phyloP scores from a whole-genome alignment of 768 basidiomycete genomes.

The Pleurotus giganteus region DNA sequence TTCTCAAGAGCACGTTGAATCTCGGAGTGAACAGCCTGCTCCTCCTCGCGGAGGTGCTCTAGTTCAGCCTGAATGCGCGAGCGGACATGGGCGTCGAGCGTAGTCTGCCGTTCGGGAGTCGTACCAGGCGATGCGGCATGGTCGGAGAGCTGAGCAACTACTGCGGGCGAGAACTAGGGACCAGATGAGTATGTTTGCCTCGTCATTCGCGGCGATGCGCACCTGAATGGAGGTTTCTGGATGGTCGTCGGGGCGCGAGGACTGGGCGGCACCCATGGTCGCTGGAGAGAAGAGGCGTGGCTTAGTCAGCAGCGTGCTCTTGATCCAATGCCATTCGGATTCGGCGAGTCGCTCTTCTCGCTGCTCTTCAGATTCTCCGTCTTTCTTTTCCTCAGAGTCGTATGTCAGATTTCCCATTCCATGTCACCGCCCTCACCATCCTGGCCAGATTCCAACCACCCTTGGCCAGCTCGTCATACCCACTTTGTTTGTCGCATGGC shows the following conservation, averaged over 20 bases:
- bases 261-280: slow-evolving; percentile 5
- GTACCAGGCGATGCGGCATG: slow-evolving; percentile 55
- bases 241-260: not conserved
- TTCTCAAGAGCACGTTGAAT: slow-evolving; percentile 81
- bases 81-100: slow-evolving; percentile 72
- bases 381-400: slow-evolving; percentile 52
- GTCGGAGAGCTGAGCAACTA: slow-evolving; percentile 78
- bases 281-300: no score
- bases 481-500: slow-evolving; percentile 24
- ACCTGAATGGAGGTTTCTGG: slow-evolving; percentile 5
- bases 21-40: slow-evolving; percentile 64
- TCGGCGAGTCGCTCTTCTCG: slow-evolving; percentile 18
- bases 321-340: not conserved
- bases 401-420: slow-evolving; percentile 23
- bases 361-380: slow-evolving; percentile 39
- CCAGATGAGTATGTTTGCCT: not conserved
- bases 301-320: not conserved
- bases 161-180: slow-evolving; percentile 74
- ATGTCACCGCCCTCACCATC: not conserved
- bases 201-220: not conserved
- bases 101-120: slow-evolving; percentile 66
- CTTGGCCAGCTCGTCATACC: slow-evolving; percentile 29
- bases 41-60: slow-evolving; percentile 61
- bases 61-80: slow-evolving; percentile 71
- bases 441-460: slow-evolving; percentile 36